Percentiles rank a stretch among this genome's conserved stretches.
phyloP scores from a whole-genome alignment of 176 grass and related monocot genomes.

The Avena eriantha region DNA sequence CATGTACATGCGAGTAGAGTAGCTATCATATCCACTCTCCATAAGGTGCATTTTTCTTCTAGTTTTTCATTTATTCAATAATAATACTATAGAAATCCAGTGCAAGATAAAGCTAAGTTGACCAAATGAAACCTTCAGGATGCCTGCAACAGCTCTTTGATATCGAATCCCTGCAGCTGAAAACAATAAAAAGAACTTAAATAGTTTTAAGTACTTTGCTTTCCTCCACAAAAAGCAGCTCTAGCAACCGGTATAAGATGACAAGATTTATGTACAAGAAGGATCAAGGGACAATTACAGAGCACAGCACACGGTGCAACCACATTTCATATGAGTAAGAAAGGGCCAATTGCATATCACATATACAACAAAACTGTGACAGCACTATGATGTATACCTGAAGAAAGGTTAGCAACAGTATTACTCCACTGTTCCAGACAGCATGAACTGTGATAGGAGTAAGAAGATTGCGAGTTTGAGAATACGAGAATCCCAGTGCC shows the following conservation, averaged over 20 bases:
- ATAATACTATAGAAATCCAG: constrained; percentile 23
- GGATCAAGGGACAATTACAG: too few species aligned
- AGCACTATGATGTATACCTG: constrained; percentile 59
- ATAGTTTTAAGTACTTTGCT: constrained; percentile 6
- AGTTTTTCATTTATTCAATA: background rate
- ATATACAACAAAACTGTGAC: constrained; percentile 20
- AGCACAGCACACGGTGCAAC: background rate
- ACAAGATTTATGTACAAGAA: too few species aligned
- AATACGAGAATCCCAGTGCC: constrained; percentile 86
- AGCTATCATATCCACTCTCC: too few species aligned
- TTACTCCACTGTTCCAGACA: constrained; percentile 87
- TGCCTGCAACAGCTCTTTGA: constrained; percentile 82
- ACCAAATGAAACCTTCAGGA: constrained; percentile 53
- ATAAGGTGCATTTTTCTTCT: background rate
- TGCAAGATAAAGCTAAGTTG: constrained; percentile 18
- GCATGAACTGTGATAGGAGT: constrained; percentile 88
- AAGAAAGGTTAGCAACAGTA: constrained; percentile 91
- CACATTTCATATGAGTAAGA: background rate
- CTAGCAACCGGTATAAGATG: background rate
- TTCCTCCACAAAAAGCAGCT: background rate
- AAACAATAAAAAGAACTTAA: constrained; percentile 30
- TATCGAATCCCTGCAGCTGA: constrained; percentile 88
- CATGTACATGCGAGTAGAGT: too few species aligned
- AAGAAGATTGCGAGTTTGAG: constrained; percentile 93
- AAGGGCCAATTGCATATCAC: background rate